Evolutionary conservation across 148 eudicot genomes (phyloP), one percentile per base, ranked within the genome.

Genomic region (Pouteria glomerata): DNA sequence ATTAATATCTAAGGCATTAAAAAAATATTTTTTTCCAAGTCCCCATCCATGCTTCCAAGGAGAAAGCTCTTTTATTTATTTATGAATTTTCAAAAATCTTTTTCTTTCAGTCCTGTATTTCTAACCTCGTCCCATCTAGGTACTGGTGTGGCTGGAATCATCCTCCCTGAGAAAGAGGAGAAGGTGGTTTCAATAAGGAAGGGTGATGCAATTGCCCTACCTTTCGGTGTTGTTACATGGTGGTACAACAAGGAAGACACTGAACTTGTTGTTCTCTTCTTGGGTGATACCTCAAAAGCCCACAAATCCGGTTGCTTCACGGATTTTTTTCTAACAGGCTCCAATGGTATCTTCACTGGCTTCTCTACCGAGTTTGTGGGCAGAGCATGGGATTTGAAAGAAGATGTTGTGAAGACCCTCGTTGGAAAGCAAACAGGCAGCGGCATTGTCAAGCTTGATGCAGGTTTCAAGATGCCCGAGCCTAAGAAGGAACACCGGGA

Each of bases 81-180:
- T n/a, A n/a, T n/a, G n/a, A 3, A 24, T 3, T 44, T 64, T 42
- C 44, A 13, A 13, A 13, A 11, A 64, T 23, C 29, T 64, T 64
- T 33, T 70, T 55, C 8, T 6, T 70, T 1, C 57, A 1, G 3
- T 0, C 30, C 30, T 34, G 8, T 53, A n/a, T 34, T 44, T 55
- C n/a, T 39, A 27, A 27, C 35, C 21, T 5, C 39, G 4, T 16
- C n/a, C n/a, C n/a, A 34, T 51, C 15, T 68, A 92, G 98, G 98
- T 11, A 47, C 42, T 57, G 98, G 98, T 81, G 90, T 85, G 34
- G 91, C 89, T 53, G 98, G 98, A 33, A 77, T 93, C 33, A 87
- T 93, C 67, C 93, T 88, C 13, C 98, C 98, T 10, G 98, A 93
- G 80, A 73, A 93, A 39, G 98, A 93, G 63, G 98, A 93, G 80